Base-by-base conservation (phyloP, 352 stramenopile species). In the Globisporangium radiosum region DNA sequence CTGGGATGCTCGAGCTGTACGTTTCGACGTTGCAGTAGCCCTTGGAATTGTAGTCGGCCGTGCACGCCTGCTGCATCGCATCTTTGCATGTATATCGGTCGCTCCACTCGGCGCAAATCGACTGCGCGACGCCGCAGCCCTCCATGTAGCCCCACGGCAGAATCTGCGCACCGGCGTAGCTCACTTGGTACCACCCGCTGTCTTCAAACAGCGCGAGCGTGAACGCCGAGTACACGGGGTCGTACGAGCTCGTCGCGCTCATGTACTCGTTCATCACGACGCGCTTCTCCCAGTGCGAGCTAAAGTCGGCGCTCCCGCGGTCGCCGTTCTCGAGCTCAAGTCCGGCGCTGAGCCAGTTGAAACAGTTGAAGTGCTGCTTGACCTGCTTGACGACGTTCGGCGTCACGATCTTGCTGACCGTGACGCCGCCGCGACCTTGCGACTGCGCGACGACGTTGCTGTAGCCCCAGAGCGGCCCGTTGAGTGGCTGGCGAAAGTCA, bases 241-340 rank as follows among this genome's bases (percentile, higher is more conserved):
- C 85, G 55, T 88, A 86, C 48, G 78, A 73, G 40, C 74, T 87
- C 25, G 80, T 90, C 11, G 81, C 81, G 39, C 76, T 92, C 84
- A 93, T 93, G 59, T 89, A 91, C 64, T 93, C 84, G 44, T 93
- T 90, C 73, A 86, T 84, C 4, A 88, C 65, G 14, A 90, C 51
- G 17, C 84, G 81, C 42, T 94, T 92, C n/a, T 94, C 84, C 82
- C 82, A 92, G 61, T 94, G 84, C 3, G 78, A 89, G 9, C 76
- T 88, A 51, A 82, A 88, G 14, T 72, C 74, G 0, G 73, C 63
- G 51, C 76, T 85, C 6, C 84, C 82, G 1, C 73, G 71, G 19
- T 79, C 75, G 1, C 82, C 81, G 43, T 94, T 90, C 56, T 94
- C 84, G 25, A 94, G 63, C 57, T 92, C 84, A 1, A 85, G 53